These are phyloP conservation scores for Aureobasidium vineae DNA, from an alignment of 2,329 filamentous ascomycete genomes.

Conservation along the genomic window DNA sequence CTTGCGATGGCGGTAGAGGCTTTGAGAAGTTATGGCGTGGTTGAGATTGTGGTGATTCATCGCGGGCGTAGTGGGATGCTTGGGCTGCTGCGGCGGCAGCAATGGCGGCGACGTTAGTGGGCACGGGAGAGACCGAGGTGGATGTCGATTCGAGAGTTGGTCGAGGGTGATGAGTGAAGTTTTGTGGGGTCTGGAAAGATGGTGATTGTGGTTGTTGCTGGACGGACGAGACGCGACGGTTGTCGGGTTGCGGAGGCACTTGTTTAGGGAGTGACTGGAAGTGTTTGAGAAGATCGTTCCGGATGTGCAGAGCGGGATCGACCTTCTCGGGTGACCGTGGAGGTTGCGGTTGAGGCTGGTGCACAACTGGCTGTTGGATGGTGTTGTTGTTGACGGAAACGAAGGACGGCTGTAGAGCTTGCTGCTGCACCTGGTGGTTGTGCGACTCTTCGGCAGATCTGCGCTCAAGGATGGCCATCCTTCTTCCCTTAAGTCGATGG, in stretches of 20 bases:
- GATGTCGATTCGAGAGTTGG: neutral
- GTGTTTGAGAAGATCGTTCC: slow-evolving; percentile 61
- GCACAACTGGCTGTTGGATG: neutral
- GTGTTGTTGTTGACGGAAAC: slow-evolving; percentile 55
- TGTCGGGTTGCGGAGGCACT: slow-evolving; percentile 35
- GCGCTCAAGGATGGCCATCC: slow-evolving; percentile 67
- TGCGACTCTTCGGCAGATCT: slow-evolving; percentile 49
- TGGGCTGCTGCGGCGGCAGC: slow-evolving; percentile 21
- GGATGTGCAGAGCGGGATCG: slow-evolving; percentile 54
- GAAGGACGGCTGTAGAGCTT: slow-evolving; percentile 45
- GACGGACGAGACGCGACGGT: slow-evolving; percentile 31
- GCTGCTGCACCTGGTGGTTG: slow-evolving; percentile 28
- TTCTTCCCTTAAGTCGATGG: slow-evolving; percentile 72
- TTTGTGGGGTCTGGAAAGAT: slow-evolving; percentile 6
- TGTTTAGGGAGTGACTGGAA: slow-evolving; percentile 61
- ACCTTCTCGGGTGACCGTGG: neutral
- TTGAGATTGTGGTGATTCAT: slow-evolving; percentile 1
- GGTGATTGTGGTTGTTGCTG: slow-evolving; percentile 24
- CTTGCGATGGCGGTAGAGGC: slow-evolving; percentile 39
- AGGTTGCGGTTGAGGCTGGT: slow-evolving; percentile 10
- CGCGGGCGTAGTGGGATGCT: neutral
- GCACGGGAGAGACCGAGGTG: slow-evolving; percentile 23
- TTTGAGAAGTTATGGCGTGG: slow-evolving; percentile 42
- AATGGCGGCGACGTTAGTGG: slow-evolving; percentile 15
- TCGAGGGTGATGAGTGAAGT: neutral